phyloP scores from a whole-genome alignment of 1,284 basidiomycete genomes.

The Athelia psychrophila region DNA sequence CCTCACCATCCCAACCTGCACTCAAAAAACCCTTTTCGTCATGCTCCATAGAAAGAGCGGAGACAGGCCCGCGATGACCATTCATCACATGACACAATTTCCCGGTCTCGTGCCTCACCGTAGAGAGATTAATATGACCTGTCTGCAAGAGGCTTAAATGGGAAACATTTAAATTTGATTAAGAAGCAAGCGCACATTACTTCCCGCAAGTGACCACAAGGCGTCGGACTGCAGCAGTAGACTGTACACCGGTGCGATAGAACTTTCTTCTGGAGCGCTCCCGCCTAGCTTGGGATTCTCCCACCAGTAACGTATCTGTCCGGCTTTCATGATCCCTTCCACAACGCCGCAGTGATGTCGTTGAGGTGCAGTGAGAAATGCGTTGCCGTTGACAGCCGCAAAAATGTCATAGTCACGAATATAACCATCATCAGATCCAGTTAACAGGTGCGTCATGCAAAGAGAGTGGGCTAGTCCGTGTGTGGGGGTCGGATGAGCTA shows the following conservation, averaged over 20 bases:
- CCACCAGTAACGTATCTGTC: slow-evolving; percentile 90
- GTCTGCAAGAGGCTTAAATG: slow-evolving; percentile 41
- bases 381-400: slow-evolving; percentile 83
- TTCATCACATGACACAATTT: slow-evolving; percentile 71
- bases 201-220: slow-evolving; percentile 86
- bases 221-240: slow-evolving; percentile 88
- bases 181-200: slow-evolving; percentile 55
- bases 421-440: slow-evolving; percentile 92
- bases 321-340: slow-evolving; percentile 90
- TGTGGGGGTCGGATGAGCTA: slow-evolving; percentile 86
- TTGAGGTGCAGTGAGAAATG: slow-evolving; percentile 87
- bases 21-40: slow-evolving; percentile 87
- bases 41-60: slow-evolving; percentile 77
- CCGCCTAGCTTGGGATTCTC: slow-evolving; percentile 54
- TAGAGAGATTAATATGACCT: slow-evolving; percentile 89
- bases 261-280: slow-evolving; percentile 39
- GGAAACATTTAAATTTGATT: background rate
- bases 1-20: slow-evolving; percentile 93
- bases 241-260: slow-evolving; percentile 79
- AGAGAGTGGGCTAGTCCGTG: slow-evolving; percentile 82
- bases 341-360: slow-evolving; percentile 87
- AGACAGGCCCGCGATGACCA: slow-evolving; percentile 80
- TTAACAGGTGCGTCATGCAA: slow-evolving; percentile 89
- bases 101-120: slow-evolving; percentile 90
- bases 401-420: slow-evolving; percentile 94